Conservation (phyloP, 495 filamentous ascomycete genomes). For the Cryomyces antarcticus region DNA sequence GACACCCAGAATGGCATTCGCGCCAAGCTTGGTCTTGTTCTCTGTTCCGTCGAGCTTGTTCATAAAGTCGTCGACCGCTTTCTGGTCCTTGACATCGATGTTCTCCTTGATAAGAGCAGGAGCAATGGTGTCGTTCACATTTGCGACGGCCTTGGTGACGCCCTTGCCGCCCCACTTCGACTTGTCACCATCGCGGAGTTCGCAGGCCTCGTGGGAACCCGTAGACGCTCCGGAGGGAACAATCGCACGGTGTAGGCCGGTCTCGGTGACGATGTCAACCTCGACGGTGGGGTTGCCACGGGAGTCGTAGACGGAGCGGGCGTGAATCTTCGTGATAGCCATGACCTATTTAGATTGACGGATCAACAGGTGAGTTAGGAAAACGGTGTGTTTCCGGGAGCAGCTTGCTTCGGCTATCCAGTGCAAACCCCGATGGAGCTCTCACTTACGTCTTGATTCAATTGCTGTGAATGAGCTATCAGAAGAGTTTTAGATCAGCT, state of each 20-base stretch:
- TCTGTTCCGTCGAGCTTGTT: slow-evolving; percentile 86
- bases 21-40: slow-evolving; percentile 96
- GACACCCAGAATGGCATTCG: slow-evolving; percentile 97
- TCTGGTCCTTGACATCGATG: slow-evolving; percentile 94
- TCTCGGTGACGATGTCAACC: slow-evolving; percentile 92
- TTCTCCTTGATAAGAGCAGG: slow-evolving; percentile 82
- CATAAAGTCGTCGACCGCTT: slow-evolving; percentile 78
- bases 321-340: slow-evolving; percentile 96
- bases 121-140: slow-evolving; percentile 86
- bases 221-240: slow-evolving; percentile 97
- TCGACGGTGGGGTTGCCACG: slow-evolving; percentile 93
- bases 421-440: too few relatives aligned
- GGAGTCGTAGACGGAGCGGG: slow-evolving; percentile 97
- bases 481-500: too few relatives aligned
- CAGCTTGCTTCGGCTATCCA: too few relatives aligned
- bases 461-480: too few relatives aligned
- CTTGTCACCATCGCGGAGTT: slow-evolving; percentile 98
- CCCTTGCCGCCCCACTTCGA: slow-evolving; percentile 91
- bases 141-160: slow-evolving; percentile 85
- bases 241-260: slow-evolving; percentile 93
- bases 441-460: too few relatives aligned
- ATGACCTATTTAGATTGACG: slow-evolving; percentile 24
- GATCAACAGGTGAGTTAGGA: too few relatives aligned
- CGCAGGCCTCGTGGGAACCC: slow-evolving; percentile 91
- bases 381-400: too few relatives aligned